Evolutionary conservation across 2,329 filamentous ascomycete species (phyloP), one percentile per base, ranked within the genome.

Genomic region (Trichothecium roseum): DNA sequence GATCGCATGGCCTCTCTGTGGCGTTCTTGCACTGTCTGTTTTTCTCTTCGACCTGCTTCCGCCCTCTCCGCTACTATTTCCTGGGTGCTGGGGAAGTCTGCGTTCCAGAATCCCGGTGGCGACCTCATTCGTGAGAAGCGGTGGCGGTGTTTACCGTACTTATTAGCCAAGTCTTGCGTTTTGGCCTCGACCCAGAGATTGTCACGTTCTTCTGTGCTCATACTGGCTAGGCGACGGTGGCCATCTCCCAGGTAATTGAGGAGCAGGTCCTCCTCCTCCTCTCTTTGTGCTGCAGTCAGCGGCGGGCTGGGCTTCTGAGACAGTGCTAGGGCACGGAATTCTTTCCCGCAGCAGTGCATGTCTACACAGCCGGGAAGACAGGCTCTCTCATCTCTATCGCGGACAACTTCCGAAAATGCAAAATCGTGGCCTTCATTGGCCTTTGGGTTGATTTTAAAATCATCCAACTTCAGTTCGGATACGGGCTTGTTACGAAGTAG

Each of bases 21-120:
- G 50, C 87, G 73, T 49, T 84, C 78, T 44, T 78, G 70, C 2
- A 95, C 68, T 37, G 74, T 69, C 34, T 74, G 64, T 44, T 68
- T 70, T 51, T 83, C 79, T 40, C 74, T 61, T 46, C 67, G 68
- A n/a, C 65, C 67, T 1, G 81, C 82, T 50, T 78, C 76, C 40
- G 70, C 68, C 38, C 72, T 72, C 47, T 89, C 76, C 35, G 67
- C 62, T 45, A 74, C 64, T 18, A 79, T 59, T 56, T 95, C 84
- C 54, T 96, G 91, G 2, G 91, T 95, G 18, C 65, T 77, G 2
- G 89, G 88, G 53, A 98, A 94, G 46, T 94, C 89, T 2, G 81
- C 72, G 36, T 84, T 71, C 91, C 91, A 98, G 53, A 85, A 96
- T 0, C 87, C 88, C 2, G 86, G 85, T 10, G 91, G 88, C 8